Evolutionary conservation across 768 basidiomycete species (phyloP).

Genomic region (Pholiota molesta): DNA sequence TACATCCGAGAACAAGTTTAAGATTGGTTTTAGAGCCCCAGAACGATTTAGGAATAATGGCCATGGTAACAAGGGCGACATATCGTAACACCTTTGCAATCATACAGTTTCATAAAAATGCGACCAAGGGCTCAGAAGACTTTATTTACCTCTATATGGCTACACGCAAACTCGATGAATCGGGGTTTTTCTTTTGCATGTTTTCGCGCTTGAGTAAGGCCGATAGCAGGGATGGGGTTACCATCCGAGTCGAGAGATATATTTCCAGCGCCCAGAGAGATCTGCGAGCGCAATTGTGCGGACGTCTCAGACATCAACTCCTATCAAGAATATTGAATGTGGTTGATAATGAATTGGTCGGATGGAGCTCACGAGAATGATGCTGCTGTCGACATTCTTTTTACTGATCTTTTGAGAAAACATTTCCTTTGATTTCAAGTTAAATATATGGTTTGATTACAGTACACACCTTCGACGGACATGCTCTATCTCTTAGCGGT

Average conservation of each 20-base stretch:
- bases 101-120: background rate
- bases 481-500: conserved; percentile 61
- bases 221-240: conserved; percentile 46
- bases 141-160: conserved; percentile 56
- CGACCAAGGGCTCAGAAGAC: background rate
- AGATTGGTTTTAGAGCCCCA: conserved; percentile 81
- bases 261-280: conserved; percentile 34
- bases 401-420: conserved; percentile 41
- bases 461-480: conserved; percentile 71
- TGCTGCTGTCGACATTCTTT: conserved; percentile 54
- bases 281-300: conserved; percentile 57
- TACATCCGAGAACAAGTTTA: conserved; percentile 58
- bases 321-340: conserved; percentile 36
- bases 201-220: conserved; percentile 49
- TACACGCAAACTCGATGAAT: conserved; percentile 80
- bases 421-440: conserved; percentile 3
- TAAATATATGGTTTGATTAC: background rate
- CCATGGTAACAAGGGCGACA: conserved; percentile 60
- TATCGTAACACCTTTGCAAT: conserved; percentile 70
- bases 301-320: conserved; percentile 78
- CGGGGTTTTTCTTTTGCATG: conserved; percentile 62
- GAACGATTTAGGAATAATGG: conserved; percentile 72
- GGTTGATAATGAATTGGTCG: background rate
- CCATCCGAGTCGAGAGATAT: conserved; percentile 58
- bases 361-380: conserved; percentile 57